Evolutionary conservation across 768 basidiomycete genomes (phyloP).

Genomic region (Suillus decipiens): DNA sequence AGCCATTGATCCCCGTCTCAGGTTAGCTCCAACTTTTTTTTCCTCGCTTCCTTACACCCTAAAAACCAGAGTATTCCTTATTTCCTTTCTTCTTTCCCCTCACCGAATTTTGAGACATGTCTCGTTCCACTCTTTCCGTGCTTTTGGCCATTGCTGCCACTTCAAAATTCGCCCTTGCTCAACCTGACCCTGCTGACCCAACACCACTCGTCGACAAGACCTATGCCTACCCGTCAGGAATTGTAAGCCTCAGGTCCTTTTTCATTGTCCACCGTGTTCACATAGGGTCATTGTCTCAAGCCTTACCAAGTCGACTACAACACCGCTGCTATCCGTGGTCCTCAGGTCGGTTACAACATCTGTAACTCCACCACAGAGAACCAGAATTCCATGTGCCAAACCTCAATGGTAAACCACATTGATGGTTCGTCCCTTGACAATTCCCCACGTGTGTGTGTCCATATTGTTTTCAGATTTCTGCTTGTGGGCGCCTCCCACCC

Average conservation of each 20-base stretch:
- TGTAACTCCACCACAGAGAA: constrained; percentile 71
- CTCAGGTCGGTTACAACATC: constrained; percentile 63
- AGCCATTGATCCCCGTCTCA: background rate
- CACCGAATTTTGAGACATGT: constrained; percentile 38
- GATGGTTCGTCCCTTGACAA: constrained; percentile 28
- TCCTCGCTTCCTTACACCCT: background rate
- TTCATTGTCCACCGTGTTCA: background rate
- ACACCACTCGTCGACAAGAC: constrained; percentile 48
- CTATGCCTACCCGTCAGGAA: constrained; percentile 43
- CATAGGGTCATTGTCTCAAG: constrained; percentile 26
- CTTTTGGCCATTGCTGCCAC: constrained; percentile 34
- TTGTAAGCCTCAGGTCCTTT: constrained; percentile 34
- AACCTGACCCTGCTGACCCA: constrained; percentile 44
- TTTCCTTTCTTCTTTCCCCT: background rate
- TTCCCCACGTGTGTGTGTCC: constrained; percentile 22
- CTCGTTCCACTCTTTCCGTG: constrained; percentile 48
- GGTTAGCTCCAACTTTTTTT: constrained; percentile 1
- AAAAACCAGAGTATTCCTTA: background rate
- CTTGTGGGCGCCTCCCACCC: constrained; percentile 56
- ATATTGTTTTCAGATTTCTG: constrained; percentile 59
- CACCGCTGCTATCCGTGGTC: constrained; percentile 48
- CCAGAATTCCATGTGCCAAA: constrained; percentile 69
- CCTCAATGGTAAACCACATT: constrained; percentile 59
- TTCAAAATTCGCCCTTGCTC: constrained; percentile 31
- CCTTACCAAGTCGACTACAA: constrained; percentile 53